Percentiles rank a stretch among this genome's conserved stretches.
Conservation (phyloP, 768 basidiomycete species). For the Auriscalpium vulgare region DNA sequence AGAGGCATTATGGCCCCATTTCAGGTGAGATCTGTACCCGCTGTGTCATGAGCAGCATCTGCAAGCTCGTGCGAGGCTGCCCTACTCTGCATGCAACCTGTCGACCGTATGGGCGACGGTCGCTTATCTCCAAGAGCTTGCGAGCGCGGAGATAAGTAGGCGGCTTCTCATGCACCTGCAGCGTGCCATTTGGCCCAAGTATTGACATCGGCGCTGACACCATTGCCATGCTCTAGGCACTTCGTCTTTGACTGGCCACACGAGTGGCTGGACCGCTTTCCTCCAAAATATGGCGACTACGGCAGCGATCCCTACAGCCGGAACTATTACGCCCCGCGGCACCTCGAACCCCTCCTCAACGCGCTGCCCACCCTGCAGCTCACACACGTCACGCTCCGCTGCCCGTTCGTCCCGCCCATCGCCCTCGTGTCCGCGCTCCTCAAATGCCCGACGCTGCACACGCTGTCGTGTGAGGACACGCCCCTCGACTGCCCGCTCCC, state of each 20-base stretch:
- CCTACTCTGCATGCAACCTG: too few species aligned
- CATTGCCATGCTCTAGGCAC: slow-evolving; percentile 17
- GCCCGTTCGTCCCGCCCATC: slow-evolving; percentile 25
- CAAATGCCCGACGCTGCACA: slow-evolving; percentile 20
- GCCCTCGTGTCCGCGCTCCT: slow-evolving; percentile 22
- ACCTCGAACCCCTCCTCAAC: slow-evolving; percentile 19
- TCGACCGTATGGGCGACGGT: background rate
- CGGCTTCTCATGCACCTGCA: background rate
- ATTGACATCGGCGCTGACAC: too few species aligned
- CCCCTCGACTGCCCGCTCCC: slow-evolving; percentile 20
- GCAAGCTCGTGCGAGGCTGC: background rate
- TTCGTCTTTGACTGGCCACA: slow-evolving; percentile 28
- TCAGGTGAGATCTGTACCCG: slow-evolving; percentile 16
- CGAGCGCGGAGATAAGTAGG: too few species aligned
- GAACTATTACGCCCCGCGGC: slow-evolving; percentile 22
- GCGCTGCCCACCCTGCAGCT: slow-evolving; percentile 24
- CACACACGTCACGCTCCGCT: slow-evolving; percentile 21
- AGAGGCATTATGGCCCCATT: slow-evolving; percentile 21
- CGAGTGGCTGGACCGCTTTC: slow-evolving; percentile 29
- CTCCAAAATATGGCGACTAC: slow-evolving; percentile 24
- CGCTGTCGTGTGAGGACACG: slow-evolving; percentile 25
- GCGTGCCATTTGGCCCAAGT: too few species aligned
- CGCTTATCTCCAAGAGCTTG: too few species aligned
- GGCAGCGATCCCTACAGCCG: slow-evolving; percentile 19
- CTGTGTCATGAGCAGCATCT: background rate